Evolutionary conservation across 441 rosid species (phyloP).

Genomic region (Arabidopsis hybrid): DNA sequence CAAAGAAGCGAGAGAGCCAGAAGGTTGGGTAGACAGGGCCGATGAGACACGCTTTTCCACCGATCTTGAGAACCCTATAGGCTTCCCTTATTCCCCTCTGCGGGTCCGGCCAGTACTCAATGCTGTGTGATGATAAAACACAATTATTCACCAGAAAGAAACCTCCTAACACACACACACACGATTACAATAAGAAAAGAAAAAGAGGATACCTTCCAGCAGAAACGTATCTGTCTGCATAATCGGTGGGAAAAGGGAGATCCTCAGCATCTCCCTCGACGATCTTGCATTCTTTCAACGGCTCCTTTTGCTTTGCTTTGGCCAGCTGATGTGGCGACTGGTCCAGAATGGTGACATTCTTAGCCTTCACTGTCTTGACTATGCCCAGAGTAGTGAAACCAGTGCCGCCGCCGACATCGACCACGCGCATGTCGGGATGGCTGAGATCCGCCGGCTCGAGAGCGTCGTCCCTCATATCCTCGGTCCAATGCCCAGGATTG

Average conservation of each 20-base stretch:
- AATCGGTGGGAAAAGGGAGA: conserved; percentile 85
- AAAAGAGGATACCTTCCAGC: conserved; percentile 71
- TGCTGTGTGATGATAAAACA: conserved; percentile 56
- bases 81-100: conserved; percentile 96
- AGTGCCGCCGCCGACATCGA: conserved; percentile 96
- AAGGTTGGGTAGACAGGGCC: conserved; percentile 97
- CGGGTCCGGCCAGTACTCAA: conserved; percentile 99
- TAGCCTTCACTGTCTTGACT: conserved; percentile 90
- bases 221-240: conserved; percentile 91
- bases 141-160: no score
- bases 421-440: conserved; percentile 76
- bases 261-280: conserved; percentile 96
- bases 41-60: conserved; percentile 90
- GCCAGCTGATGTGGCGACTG: conserved; percentile 97
- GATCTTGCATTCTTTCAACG: conserved; percentile 88
- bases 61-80: conserved; percentile 87
- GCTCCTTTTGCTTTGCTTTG: conserved; percentile 88
- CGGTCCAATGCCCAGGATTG: conserved; percentile 97
- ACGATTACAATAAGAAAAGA: no score
- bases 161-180: no score
- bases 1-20: conserved; percentile 96
- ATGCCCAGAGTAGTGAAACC: conserved; percentile 95
- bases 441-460: conserved; percentile 92
- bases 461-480: conserved; percentile 96
- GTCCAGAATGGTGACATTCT: conserved; percentile 88